These are phyloP conservation scores for Saccharum hybrid DNA, from an alignment of 202 grass and related monocot species.

Conservation along the genomic window DNA sequence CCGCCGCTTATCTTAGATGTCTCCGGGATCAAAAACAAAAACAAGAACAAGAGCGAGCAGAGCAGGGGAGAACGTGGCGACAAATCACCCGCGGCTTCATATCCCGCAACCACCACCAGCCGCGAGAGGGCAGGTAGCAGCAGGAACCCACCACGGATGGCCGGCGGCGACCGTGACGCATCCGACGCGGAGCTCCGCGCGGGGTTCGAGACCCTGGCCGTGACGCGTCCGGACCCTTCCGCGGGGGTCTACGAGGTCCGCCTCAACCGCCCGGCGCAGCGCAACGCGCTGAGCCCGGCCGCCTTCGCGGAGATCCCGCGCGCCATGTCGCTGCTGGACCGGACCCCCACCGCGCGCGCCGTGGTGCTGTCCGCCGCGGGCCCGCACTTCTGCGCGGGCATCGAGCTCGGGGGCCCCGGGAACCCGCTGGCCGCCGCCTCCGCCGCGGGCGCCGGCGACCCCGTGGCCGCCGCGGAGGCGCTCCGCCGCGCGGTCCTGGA, in stretches of 20 bases:
- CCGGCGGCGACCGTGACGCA: constrained; percentile 26
- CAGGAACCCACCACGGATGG: constrained; percentile 21
- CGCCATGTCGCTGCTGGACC: constrained; percentile 71
- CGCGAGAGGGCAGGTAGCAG: too few species aligned
- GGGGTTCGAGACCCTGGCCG: constrained; percentile 67
- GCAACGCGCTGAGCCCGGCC: too few species aligned
- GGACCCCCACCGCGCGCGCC: constrained; percentile 62
- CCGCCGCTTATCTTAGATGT: too few species aligned
- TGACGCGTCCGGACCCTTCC: constrained; percentile 56
- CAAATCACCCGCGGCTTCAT: not conserved
- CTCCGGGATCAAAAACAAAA: too few species aligned
- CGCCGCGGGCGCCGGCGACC: constrained; percentile 29
- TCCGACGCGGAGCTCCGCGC: constrained; percentile 56
- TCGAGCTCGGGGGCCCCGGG: constrained; percentile 57
- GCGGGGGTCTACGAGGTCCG: constrained; percentile 62
- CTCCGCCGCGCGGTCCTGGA: constrained; percentile 59
- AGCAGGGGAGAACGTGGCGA: not conserved
- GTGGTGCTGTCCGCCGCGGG: constrained; percentile 63
- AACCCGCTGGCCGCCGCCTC: constrained; percentile 21
- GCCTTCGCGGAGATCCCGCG: constrained; percentile 82
- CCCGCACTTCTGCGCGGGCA: constrained; percentile 75
- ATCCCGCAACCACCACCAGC: not conserved
- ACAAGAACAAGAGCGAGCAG: constrained; percentile 5
- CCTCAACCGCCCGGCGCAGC: constrained; percentile 75
- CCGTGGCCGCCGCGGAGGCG: constrained; percentile 40